Percentiles rank a stretch among this genome's conserved stretches.
phyloP scores from a whole-genome alignment of 768 basidiomycete species.

The Suillus tomentosus region DNA sequence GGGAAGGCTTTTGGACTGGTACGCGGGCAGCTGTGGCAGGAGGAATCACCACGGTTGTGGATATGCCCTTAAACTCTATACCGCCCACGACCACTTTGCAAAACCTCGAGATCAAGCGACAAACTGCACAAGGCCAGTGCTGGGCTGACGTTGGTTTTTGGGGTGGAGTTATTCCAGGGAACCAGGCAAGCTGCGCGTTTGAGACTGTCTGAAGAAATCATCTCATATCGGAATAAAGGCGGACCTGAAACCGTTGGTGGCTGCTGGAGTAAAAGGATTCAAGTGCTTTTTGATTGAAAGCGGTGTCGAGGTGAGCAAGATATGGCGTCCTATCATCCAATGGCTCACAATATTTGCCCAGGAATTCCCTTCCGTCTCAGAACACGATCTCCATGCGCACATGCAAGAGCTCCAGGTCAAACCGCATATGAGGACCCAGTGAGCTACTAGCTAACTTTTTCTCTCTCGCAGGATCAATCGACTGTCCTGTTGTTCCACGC shows the following conservation, averaged over 20 bases:
- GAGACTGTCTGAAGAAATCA: background rate
- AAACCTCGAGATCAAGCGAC: constrained; percentile 71
- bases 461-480: constrained; percentile 51
- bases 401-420: constrained; percentile 76
- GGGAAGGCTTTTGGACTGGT: constrained; percentile 95
- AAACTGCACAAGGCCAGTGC: constrained; percentile 69
- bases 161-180: constrained; percentile 94
- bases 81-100: constrained; percentile 89
- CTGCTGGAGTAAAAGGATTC: constrained; percentile 89
- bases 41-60: constrained; percentile 93
- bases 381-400: constrained; percentile 63
- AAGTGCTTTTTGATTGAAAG: constrained; percentile 97
- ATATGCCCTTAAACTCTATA: constrained; percentile 98
- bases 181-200: constrained; percentile 54
- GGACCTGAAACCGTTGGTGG: constrained; percentile 73
- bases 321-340: constrained; percentile 12
- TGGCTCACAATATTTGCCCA: constrained; percentile 30
- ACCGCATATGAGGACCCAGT: constrained; percentile 8
- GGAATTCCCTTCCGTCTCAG: constrained; percentile 92
- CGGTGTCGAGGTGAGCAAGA: constrained; percentile 76
- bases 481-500: constrained; percentile 91
- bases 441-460: constrained; percentile 8
- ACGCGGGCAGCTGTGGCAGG: constrained; percentile 89
- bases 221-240: constrained; percentile 41
- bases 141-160: constrained; percentile 76